phyloP scores from a whole-genome alignment of 2,329 filamentous ascomycete genomes.

The Cladorrhinum sp. region DNA sequence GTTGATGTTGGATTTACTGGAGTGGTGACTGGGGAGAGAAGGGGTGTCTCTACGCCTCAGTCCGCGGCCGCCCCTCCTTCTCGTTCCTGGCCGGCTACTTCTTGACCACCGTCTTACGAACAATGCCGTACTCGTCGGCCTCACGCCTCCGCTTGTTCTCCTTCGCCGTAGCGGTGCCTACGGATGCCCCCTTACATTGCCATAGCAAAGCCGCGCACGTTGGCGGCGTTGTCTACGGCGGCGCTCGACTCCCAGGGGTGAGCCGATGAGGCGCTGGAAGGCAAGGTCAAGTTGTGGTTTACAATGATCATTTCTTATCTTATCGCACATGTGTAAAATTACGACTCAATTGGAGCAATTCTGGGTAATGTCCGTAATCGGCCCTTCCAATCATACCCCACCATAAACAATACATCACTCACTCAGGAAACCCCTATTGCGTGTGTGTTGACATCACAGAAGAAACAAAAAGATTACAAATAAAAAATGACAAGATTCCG shows the following conservation, averaged over 20 bases:
- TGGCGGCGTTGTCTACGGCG: slow-evolving; percentile 35
- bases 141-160: slow-evolving; percentile 73
- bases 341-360: too few relatives aligned
- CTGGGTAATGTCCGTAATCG: too few relatives aligned
- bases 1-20: too few relatives aligned
- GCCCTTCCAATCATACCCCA: background rate
- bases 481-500: slow-evolving; percentile 79
- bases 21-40: too few relatives aligned
- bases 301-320: slow-evolving; percentile 6
- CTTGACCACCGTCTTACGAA: slow-evolving; percentile 60
- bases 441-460: too few relatives aligned
- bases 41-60: slow-evolving; percentile 69
- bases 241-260: slow-evolving; percentile 57
- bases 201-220: slow-evolving; percentile 52
- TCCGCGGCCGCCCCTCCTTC: slow-evolving; percentile 40
- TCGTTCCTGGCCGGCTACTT: slow-evolving; percentile 38
- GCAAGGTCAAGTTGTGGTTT: slow-evolving; percentile 58
- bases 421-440: too few relatives aligned
- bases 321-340: slow-evolving; percentile 10
- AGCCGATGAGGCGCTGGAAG: slow-evolving; percentile 82
- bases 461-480: background rate
- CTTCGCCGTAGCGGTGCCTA: slow-evolving; percentile 58
- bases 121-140: slow-evolving; percentile 85
- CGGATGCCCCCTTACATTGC: slow-evolving; percentile 81
- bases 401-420: too few relatives aligned